Percentiles rank a stretch among this genome's conserved stretches.
Evolutionary conservation across 1,284 basidiomycete species (phyloP).

Genomic region (Leccinum pallidistipes): DNA sequence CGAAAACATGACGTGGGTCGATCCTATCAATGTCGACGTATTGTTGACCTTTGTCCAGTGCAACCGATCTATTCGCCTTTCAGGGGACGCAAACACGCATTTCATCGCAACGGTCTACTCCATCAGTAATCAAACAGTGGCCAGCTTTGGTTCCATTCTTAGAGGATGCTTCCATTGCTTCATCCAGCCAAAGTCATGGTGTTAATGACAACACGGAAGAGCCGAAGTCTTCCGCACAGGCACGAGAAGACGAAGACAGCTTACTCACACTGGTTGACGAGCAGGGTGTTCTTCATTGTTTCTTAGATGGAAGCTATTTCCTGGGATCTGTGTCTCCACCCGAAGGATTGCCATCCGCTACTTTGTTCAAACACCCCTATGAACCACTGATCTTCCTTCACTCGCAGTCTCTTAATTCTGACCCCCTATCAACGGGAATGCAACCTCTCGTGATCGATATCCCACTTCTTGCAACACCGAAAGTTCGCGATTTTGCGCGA

Average conservation of each 20-base stretch:
- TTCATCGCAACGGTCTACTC: constrained; percentile 44
- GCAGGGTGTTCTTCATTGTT: constrained; percentile 57
- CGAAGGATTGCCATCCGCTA: constrained; percentile 39
- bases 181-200: constrained; percentile 37
- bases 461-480: constrained; percentile 56
- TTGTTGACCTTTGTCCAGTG: constrained; percentile 42
- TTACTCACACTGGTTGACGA: constrained; percentile 61
- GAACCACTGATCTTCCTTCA: constrained; percentile 51
- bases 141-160: constrained; percentile 60
- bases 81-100: constrained; percentile 59
- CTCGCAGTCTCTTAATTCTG: constrained; percentile 32
- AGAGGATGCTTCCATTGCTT: constrained; percentile 57
- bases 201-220: constrained; percentile 25
- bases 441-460: constrained; percentile 51
- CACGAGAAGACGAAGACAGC: constrained; percentile 53
- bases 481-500: constrained; percentile 65
- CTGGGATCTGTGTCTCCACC: constrained; percentile 56
- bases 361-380: constrained; percentile 51
- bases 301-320: constrained; percentile 79
- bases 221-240: constrained; percentile 14
- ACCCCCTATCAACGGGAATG: constrained; percentile 38
- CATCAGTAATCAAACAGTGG: constrained; percentile 63
- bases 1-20: constrained; percentile 58
- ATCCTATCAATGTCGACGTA: background rate
- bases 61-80: constrained; percentile 75